These are phyloP conservation scores for Erodium maritimum DNA, from an alignment of 345 rosid species.

Conservation along the genomic window DNA sequence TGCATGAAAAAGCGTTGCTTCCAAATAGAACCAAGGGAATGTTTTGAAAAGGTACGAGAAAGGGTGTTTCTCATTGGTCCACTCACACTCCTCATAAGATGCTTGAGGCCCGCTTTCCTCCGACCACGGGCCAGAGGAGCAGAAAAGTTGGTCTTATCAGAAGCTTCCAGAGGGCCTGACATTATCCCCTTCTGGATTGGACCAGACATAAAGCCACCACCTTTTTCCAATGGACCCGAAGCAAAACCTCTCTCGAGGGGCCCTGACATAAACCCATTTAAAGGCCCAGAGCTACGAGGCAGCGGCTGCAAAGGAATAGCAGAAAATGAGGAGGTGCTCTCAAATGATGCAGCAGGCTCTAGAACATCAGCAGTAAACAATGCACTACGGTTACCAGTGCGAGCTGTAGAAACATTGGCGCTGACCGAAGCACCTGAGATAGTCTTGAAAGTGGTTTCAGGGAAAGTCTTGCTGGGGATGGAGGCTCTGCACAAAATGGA, in stretches of 20 bases:
- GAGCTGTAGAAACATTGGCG: constrained; percentile 91
- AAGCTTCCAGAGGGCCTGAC: constrained; percentile 90
- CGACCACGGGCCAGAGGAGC: constrained; percentile 77
- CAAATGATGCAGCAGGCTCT: constrained; percentile 93
- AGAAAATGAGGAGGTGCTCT: constrained; percentile 91
- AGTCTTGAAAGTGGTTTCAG: constrained; percentile 83
- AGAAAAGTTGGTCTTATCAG: constrained; percentile 75
- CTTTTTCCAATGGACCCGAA: constrained; percentile 86
- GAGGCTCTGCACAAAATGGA: constrained; percentile 30
- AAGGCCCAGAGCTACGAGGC: constrained; percentile 84
- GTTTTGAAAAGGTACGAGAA: constrained; percentile 75
- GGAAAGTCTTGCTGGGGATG: constrained; percentile 37
- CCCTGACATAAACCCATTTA: constrained; percentile 85
- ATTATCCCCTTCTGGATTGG: constrained; percentile 87
- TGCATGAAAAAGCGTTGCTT: constrained; percentile 68
- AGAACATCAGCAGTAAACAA: constrained; percentile 49
- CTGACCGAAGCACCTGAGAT: constrained; percentile 97
- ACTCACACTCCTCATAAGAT: constrained; percentile 76
- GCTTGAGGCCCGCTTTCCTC: constrained; percentile 53
- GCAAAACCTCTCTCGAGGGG: constrained; percentile 86
- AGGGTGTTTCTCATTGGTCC: constrained; percentile 76
- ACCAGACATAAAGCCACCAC: constrained; percentile 85
- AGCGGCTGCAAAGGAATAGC: constrained; percentile 86
- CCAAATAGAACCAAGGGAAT: constrained; percentile 60
- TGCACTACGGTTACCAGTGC: constrained; percentile 77